These are phyloP conservation scores for Nitzschia sp. DNA, from an alignment of 108 stramenopile species.

Conservation along the genomic window DNA sequence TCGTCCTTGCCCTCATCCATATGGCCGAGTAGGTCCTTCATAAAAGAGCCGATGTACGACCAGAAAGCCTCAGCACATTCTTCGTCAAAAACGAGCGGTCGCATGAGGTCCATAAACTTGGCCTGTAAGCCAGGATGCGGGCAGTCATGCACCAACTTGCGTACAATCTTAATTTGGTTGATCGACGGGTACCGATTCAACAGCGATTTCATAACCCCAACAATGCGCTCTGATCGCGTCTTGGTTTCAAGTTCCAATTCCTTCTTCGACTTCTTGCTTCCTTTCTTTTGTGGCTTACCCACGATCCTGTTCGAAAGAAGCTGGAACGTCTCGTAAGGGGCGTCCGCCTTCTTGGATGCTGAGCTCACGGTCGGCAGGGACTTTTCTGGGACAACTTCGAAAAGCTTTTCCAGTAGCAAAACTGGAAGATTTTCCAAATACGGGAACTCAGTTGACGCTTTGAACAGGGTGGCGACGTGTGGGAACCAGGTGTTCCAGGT, in stretches of 20 bases:
- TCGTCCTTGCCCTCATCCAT: constrained; percentile 7
- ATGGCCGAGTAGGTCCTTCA: constrained; percentile 20
- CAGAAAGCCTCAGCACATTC: constrained; percentile 17
- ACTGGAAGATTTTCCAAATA: not conserved
- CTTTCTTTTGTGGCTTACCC: constrained; percentile 1
- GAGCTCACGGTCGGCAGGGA: constrained; percentile 8
- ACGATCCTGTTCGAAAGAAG: constrained; percentile 35
- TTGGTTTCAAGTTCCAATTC: constrained; percentile 7
- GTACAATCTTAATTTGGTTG: constrained; percentile 35
- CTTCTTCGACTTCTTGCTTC: not conserved
- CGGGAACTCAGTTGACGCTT: not conserved
- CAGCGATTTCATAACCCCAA: constrained; percentile 20
- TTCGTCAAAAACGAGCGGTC: constrained; percentile 22
- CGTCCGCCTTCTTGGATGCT: not conserved
- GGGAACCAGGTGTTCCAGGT: constrained; percentile 45
- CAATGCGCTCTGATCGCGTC: constrained; percentile 9
- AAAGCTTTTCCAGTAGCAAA: constrained; percentile 3
- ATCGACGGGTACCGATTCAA: constrained; percentile 26
- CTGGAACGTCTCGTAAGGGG: constrained; percentile 34
- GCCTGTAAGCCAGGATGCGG: constrained; percentile 38
- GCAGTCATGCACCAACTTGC: constrained; percentile 32
- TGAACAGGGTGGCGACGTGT: constrained; percentile 30
- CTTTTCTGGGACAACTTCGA: constrained; percentile 3
- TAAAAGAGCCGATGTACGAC: constrained; percentile 27
- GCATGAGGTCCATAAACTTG: constrained; percentile 42